Evolutionary conservation across 2,329 filamentous ascomycete species (phyloP).

Genomic region (Periconia digitata): DNA sequence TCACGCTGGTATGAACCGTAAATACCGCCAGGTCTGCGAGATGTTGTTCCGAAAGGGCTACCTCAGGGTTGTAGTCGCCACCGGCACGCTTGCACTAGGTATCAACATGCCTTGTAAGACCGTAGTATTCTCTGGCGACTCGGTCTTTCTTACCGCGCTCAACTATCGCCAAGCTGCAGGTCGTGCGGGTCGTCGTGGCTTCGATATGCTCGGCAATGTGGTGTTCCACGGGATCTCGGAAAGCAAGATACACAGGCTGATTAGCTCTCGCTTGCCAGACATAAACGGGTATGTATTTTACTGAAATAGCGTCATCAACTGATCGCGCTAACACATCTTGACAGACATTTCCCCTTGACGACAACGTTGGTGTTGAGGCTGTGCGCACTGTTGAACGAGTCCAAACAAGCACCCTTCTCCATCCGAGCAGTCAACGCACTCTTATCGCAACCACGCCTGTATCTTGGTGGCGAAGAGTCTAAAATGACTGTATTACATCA

Average conservation of each 20-base stretch:
- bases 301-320: not conserved
- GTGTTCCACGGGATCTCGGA: conserved; percentile 69
- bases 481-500: conserved; percentile 74
- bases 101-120: conserved; percentile 77
- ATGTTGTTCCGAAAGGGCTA: conserved; percentile 74
- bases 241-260: conserved; percentile 65
- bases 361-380: conserved; percentile 71
- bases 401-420: conserved; percentile 64
- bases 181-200: conserved; percentile 77
- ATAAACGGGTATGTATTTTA: conserved; percentile 56
- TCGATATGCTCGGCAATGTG: conserved; percentile 78
- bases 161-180: conserved; percentile 78
- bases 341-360: conserved; percentile 70
- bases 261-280: conserved; percentile 73
- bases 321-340: not conserved
- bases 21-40: conserved; percentile 73
- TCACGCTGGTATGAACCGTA: conserved; percentile 77
- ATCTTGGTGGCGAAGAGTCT: conserved; percentile 68
- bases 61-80: conserved; percentile 71
- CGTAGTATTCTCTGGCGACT: conserved; percentile 75
- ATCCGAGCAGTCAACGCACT: conserved; percentile 65
- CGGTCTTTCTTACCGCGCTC: conserved; percentile 70
- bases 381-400: conserved; percentile 67
- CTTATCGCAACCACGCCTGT: conserved; percentile 69
- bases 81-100: conserved; percentile 73